phyloP scores from a whole-genome alignment of 345 rosid genomes.

The Populus pruinosa region DNA sequence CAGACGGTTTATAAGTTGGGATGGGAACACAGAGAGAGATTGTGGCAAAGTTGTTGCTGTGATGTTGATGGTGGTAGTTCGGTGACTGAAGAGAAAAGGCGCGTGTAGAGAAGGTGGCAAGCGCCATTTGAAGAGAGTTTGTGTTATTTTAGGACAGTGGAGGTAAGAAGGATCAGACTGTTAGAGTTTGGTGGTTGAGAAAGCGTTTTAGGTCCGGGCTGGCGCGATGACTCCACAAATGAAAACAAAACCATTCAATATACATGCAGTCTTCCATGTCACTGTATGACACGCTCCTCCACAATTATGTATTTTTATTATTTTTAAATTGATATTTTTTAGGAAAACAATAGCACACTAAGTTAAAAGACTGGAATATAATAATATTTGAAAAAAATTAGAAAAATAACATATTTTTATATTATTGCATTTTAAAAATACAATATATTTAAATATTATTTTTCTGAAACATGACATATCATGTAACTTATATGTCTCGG shows the following conservation, averaged over 20 bases:
- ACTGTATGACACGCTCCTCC: too few relatives aligned
- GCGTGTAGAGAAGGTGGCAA: slow-evolving; percentile 26
- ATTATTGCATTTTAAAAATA: too few relatives aligned
- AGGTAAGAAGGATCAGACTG: background rate
- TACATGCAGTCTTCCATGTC: background rate
- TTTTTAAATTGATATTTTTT: too few relatives aligned
- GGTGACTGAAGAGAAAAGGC: slow-evolving; percentile 18
- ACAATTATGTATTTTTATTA: too few relatives aligned
- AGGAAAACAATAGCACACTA: too few relatives aligned
- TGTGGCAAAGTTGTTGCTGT: background rate
- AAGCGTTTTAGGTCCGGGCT: background rate
- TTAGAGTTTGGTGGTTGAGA: background rate
- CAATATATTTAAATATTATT: too few relatives aligned
- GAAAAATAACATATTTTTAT: too few relatives aligned
- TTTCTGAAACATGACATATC: too few relatives aligned
- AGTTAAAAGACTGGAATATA: too few relatives aligned
- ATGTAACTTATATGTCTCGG: too few relatives aligned
- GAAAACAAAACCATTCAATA: background rate
- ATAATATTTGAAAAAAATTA: too few relatives aligned
- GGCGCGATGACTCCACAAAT: background rate
- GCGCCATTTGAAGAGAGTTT: slow-evolving; percentile 24
- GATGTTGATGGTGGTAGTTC: slow-evolving; percentile 8
- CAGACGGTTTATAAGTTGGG: slow-evolving; percentile 2
- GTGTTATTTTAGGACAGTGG: background rate
- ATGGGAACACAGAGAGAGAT: slow-evolving; percentile 9